Percentiles rank a stretch among this genome's conserved stretches.
These are phyloP conservation scores for Penicillium sp. DNA, from an alignment of 2,329 filamentous ascomycete genomes.

Conservation along the genomic window DNA sequence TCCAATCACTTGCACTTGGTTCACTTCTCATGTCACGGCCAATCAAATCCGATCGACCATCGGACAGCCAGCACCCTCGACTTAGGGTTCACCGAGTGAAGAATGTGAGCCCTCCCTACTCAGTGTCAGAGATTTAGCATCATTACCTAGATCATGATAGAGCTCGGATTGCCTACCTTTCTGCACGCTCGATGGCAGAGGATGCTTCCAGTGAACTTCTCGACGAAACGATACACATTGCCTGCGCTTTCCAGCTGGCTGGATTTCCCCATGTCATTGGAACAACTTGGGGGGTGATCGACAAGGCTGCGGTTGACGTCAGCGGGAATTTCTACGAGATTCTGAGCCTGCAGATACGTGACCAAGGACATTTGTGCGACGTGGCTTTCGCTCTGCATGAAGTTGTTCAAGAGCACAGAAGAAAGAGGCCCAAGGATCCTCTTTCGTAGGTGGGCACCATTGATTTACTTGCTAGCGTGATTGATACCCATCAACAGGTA, in stretches of 20 bases:
- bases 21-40: not conserved
- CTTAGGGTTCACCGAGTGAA: not conserved
- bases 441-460: not conserved
- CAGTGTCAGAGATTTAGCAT: not conserved
- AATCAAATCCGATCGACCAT: not conserved
- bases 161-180: not conserved
- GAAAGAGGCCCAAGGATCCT: not conserved
- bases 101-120: not conserved
- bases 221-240: conserved; percentile 46
- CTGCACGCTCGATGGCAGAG: not conserved
- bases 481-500: not conserved
- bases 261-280: conserved; percentile 48
- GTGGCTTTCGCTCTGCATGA: not conserved
- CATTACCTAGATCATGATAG: not conserved
- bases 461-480: not conserved
- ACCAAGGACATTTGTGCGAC: not conserved
- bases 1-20: too few relatives aligned
- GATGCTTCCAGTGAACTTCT: conserved; percentile 15
- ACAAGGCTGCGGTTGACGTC: conserved; percentile 24
- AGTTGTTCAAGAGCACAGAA: not conserved
- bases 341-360: not conserved
- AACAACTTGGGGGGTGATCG: conserved; percentile 44
- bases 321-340: conserved; percentile 7
- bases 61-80: not conserved
- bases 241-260: conserved; percentile 42